Percentiles rank a stretch among this genome's conserved stretches.
Evolutionary conservation across 2,329 filamentous ascomycete species (phyloP).

Genomic region (Setomelanomma holmii): DNA sequence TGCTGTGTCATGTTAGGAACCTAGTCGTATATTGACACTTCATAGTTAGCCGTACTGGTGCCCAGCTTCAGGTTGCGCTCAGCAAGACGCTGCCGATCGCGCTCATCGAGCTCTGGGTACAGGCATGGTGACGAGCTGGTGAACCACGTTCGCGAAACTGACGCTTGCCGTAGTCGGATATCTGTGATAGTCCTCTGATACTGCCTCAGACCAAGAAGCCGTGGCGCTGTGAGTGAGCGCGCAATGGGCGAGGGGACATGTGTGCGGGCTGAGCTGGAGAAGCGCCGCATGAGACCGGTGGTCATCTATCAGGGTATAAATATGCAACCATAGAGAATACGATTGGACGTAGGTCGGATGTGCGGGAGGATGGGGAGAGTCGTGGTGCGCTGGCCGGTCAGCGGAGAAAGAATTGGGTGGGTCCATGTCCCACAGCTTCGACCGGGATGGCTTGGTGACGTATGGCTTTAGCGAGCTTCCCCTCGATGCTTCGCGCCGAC

Average conservation of each 20-base stretch:
- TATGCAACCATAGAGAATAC: conserved; percentile 38
- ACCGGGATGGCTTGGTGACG: conserved; percentile 24
- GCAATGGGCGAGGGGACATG: conserved; percentile 30
- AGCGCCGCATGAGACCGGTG: conserved; percentile 56
- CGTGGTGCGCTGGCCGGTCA: conserved; percentile 11
- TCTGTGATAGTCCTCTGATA: conserved; percentile 44
- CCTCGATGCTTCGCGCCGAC: not conserved
- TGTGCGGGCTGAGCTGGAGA: conserved; percentile 51
- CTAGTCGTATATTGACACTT: not conserved
- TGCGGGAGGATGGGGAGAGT: conserved; percentile 4
- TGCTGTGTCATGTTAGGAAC: conserved; percentile 50
- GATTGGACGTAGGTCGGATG: conserved; percentile 7
- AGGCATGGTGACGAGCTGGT: conserved; percentile 48
- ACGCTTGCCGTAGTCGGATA: conserved; percentile 37
- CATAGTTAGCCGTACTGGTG: conserved; percentile 58
- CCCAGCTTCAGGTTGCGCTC: conserved; percentile 68
- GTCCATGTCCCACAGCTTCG: conserved; percentile 1
- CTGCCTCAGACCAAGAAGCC: conserved; percentile 40
- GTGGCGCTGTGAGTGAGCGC: conserved; percentile 33
- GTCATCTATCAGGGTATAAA: conserved; percentile 46
- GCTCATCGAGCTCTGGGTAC: conserved; percentile 29
- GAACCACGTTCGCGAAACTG: conserved; percentile 53
- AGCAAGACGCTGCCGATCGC: conserved; percentile 60
- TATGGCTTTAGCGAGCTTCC: conserved; percentile 17
- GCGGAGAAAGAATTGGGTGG: conserved; percentile 7